phyloP scores from a whole-genome alignment of 176 grass and related monocot genomes.

The Saccharum officinarum region DNA sequence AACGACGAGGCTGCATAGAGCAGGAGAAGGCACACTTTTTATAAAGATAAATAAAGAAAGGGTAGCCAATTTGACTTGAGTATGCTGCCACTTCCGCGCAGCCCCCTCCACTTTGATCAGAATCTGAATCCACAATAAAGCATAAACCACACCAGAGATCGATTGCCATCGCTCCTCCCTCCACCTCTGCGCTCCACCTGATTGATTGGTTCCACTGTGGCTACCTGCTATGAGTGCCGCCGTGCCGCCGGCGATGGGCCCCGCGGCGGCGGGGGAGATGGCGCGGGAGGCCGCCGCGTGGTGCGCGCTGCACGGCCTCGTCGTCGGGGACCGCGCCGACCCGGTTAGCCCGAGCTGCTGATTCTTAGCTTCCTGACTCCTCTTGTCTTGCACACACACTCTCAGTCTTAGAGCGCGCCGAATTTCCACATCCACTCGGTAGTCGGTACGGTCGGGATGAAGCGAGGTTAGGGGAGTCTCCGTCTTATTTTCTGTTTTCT shows the following conservation, averaged over 20 bases:
- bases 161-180: background rate
- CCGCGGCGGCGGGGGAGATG: constrained; percentile 39
- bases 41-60: background rate
- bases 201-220: background rate
- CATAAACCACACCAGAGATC: background rate
- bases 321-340: constrained; percentile 66
- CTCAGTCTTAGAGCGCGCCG: too few relatives aligned
- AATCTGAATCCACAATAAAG: background rate
- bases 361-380: background rate
- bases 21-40: background rate
- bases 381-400: too few relatives aligned
- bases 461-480: too few relatives aligned
- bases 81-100: background rate
- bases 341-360: constrained; percentile 26
- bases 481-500: too few relatives aligned
- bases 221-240: constrained; percentile 26
- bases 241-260: background rate
- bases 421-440: too few relatives aligned
- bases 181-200: background rate
- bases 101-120: background rate
- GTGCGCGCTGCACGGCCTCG: constrained; percentile 65
- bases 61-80: background rate
- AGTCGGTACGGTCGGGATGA: too few relatives aligned
- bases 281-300: constrained; percentile 52
- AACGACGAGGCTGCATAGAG: background rate